phyloP scores from a whole-genome alignment of 2,329 filamentous ascomycete species.

The Fusarium irregulare region DNA sequence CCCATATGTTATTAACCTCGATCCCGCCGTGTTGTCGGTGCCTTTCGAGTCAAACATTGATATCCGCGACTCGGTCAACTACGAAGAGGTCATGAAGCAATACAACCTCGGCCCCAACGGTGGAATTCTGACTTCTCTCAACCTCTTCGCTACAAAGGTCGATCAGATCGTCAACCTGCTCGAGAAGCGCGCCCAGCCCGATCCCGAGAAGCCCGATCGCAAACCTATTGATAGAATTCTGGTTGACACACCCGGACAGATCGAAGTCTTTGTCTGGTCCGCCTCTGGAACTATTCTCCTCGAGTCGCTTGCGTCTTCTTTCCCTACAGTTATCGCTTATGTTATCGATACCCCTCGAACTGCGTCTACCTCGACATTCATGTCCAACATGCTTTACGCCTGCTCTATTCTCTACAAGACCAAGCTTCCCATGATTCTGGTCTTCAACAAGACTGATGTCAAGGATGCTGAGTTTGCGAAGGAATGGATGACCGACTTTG shows the following conservation, averaged over 20 bases:
- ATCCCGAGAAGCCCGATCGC: constrained; percentile 67
- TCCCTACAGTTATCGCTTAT: constrained; percentile 97
- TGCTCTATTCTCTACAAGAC: constrained; percentile 99
- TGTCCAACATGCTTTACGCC: constrained; percentile 99
- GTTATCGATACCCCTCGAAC: constrained; percentile 97
- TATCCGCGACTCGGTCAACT: constrained; percentile 98
- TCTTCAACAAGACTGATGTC: constrained; percentile 99
- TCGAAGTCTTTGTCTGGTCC: constrained; percentile 99
- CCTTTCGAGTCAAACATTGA: constrained; percentile 99
- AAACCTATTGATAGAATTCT: constrained; percentile 84
- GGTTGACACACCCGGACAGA: constrained; percentile 96
- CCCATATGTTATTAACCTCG: constrained; percentile 96
- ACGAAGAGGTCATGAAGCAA: constrained; percentile 99
- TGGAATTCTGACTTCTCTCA: constrained; percentile 93
- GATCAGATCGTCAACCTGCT: constrained; percentile 91
- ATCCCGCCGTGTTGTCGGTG: constrained; percentile 91
- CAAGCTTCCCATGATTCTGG: constrained; percentile 96
- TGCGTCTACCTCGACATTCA: constrained; percentile 93
- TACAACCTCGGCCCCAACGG: constrained; percentile 98
- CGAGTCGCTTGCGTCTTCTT: constrained; percentile 90
- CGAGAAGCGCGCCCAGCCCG: constrained; percentile 83
- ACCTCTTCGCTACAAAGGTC: constrained; percentile 97
- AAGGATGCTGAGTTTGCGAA: constrained; percentile 91
- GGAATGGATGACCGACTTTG: constrained; percentile 99
- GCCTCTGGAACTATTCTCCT: constrained; percentile 94